Evolutionary conservation across 2,329 filamentous ascomycete species (phyloP).

Genomic region (Zopfia rhizophila): DNA sequence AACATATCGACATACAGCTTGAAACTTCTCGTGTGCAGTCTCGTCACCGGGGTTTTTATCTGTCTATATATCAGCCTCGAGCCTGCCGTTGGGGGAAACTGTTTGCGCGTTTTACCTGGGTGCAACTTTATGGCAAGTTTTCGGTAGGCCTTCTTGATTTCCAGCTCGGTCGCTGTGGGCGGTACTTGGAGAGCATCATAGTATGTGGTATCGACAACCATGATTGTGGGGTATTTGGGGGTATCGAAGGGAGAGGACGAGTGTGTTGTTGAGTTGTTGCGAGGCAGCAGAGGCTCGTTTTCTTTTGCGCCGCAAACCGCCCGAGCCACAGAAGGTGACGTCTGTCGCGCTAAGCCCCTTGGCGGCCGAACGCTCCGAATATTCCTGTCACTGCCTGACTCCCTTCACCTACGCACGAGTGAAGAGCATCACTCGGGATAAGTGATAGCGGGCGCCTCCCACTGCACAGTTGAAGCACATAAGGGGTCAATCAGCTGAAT

Average conservation of each 20-base stretch:
- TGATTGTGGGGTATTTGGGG: constrained; percentile 49
- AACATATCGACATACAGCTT: constrained; percentile 73
- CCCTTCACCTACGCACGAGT: too few relatives aligned
- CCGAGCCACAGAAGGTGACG: constrained; percentile 23
- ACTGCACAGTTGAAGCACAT: too few relatives aligned
- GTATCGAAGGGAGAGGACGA: constrained; percentile 3
- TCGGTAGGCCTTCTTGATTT: constrained; percentile 97
- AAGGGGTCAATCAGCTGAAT: too few relatives aligned
- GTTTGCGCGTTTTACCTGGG: constrained; percentile 69
- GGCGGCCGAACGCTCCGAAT: not conserved
- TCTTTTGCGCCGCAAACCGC: constrained; percentile 21
- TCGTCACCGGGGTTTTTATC: constrained; percentile 99
- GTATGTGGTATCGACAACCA: constrained; percentile 90
- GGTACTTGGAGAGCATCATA: constrained; percentile 88
- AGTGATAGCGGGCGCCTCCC: too few relatives aligned
- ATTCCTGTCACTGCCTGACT: too few relatives aligned
- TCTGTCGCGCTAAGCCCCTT: constrained; percentile 13
- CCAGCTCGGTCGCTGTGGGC: constrained; percentile 85
- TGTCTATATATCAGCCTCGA: constrained; percentile 47
- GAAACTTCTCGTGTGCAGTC: constrained; percentile 92
- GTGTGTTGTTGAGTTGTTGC: constrained; percentile 9
- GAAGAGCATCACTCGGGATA: too few relatives aligned
- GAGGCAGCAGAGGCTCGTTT: constrained; percentile 16
- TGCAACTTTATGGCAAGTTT: constrained; percentile 92
- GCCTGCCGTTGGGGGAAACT: constrained; percentile 6